Evolutionary conservation across 2,329 filamentous ascomycete genomes (phyloP).

Genomic region (Penicillium sp.): DNA sequence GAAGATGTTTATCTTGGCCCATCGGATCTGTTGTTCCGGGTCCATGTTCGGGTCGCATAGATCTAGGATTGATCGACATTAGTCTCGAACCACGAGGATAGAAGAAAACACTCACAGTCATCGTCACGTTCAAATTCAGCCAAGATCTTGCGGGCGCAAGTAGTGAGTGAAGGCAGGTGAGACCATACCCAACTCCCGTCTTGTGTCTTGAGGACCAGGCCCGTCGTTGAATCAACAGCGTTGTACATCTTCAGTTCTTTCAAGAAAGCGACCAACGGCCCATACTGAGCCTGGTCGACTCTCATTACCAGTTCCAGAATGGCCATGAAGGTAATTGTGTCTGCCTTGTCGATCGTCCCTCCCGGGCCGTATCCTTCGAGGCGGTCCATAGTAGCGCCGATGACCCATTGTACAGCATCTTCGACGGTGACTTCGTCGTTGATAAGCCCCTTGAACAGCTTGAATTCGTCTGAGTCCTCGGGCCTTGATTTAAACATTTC

Average conservation of each 20-base stretch:
- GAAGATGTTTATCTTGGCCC: slow-evolving; percentile 4
- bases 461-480: neutral
- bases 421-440: neutral
- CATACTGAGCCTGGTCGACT: neutral
- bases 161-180: slow-evolving; percentile 1
- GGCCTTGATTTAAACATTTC: neutral
- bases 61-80: neutral
- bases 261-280: slow-evolving; percentile 1
- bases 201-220: neutral
- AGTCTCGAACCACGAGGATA: neutral
- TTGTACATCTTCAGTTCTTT: slow-evolving; percentile 4
- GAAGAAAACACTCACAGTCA: neutral
- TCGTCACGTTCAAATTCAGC: neutral
- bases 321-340: slow-evolving; percentile 1
- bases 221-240: slow-evolving; percentile 3
- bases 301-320: slow-evolving; percentile 2
- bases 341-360: slow-evolving; percentile 3
- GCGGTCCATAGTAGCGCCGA: slow-evolving; percentile 2
- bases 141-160: neutral
- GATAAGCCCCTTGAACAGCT: neutral
- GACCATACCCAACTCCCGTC: slow-evolving; percentile 8
- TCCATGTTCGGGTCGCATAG: slow-evolving; percentile 1
- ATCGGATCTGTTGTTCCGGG: slow-evolving; percentile 1
- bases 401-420: slow-evolving; percentile 5
- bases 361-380: neutral